These are phyloP conservation scores for Lentinula raphanica DNA, from an alignment of 768 basidiomycete species.

Conservation along the genomic window DNA sequence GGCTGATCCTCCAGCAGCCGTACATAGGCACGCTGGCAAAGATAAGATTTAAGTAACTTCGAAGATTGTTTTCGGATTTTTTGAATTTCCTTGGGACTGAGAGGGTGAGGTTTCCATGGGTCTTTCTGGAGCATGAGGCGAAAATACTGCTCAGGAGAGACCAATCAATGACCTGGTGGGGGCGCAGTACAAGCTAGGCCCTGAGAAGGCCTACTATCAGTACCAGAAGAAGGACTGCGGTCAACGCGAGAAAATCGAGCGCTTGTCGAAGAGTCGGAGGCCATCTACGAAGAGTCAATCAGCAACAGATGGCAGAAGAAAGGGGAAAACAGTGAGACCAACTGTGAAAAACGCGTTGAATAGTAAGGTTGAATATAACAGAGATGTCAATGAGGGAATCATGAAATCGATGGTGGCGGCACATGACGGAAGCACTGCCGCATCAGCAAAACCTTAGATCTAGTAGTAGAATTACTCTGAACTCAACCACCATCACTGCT, in stretches of 20 bases:
- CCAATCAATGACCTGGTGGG: neutral
- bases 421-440: too few relatives aligned
- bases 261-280: neutral
- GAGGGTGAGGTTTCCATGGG: constrained; percentile 13
- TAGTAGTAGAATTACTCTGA: too few relatives aligned
- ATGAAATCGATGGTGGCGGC: too few relatives aligned
- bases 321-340: neutral
- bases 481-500: too few relatives aligned
- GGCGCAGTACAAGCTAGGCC: neutral
- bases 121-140: neutral
- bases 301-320: neutral
- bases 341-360: neutral
- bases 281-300: neutral
- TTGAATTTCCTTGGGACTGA: constrained; percentile 12
- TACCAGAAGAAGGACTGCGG: neutral
- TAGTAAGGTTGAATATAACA: too few relatives aligned
- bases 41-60: neutral
- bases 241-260: neutral
- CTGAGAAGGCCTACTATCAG: neutral
- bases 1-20: neutral
- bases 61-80: constrained; percentile 8
- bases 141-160: neutral
- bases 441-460: too few relatives aligned
- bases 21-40: neutral
- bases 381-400: too few relatives aligned